phyloP scores from a whole-genome alignment of 768 basidiomycete genomes.

The Pulveroboletus sp. region DNA sequence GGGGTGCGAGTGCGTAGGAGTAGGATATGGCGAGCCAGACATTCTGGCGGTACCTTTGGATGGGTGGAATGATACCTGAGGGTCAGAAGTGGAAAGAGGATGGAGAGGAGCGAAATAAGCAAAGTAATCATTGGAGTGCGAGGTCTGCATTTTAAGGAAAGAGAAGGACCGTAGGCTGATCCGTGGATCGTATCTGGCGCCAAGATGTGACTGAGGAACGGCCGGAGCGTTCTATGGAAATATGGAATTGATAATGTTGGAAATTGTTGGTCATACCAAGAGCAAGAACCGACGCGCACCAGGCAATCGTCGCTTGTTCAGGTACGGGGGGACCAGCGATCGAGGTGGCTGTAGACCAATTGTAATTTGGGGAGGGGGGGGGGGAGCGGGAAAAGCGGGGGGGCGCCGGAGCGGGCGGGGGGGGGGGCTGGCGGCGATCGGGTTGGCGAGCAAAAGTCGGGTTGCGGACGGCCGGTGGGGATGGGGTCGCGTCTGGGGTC shows the following conservation, averaged over 20 bases:
- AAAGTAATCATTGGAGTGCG: slow-evolving; percentile 17
- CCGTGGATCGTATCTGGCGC: slow-evolving; percentile 19
- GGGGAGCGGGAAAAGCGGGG: slow-evolving; percentile 15
- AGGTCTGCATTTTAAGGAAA: slow-evolving; percentile 28
- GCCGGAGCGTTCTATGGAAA: slow-evolving; percentile 31
- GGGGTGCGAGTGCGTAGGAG: slow-evolving; percentile 16
- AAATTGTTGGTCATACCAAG: slow-evolving; percentile 34
- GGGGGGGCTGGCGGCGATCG: slow-evolving; percentile 6
- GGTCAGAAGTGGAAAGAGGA: slow-evolving; percentile 12
- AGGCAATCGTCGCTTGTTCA: slow-evolving; percentile 1
- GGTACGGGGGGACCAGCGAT: slow-evolving; percentile 22
- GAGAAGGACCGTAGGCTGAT: slow-evolving; percentile 11
- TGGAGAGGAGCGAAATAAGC: slow-evolving; percentile 22
- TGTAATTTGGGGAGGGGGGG: slow-evolving; percentile 16
- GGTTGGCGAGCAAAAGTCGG: too few relatives aligned
- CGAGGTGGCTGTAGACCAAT: slow-evolving; percentile 33
- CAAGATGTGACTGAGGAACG: slow-evolving; percentile 20
- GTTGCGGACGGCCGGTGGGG: too few relatives aligned
- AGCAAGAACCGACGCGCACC: slow-evolving; percentile 28
- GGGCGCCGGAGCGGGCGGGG: slow-evolving; percentile 11
- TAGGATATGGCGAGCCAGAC: slow-evolving; percentile 21
- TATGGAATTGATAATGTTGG: slow-evolving; percentile 34
- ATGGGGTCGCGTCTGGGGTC: slow-evolving; percentile 7
- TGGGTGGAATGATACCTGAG: background rate
- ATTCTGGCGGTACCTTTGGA: slow-evolving; percentile 19